These are phyloP conservation scores for Erodium maritimum DNA, from an alignment of 345 rosid species.

Conservation along the genomic window DNA sequence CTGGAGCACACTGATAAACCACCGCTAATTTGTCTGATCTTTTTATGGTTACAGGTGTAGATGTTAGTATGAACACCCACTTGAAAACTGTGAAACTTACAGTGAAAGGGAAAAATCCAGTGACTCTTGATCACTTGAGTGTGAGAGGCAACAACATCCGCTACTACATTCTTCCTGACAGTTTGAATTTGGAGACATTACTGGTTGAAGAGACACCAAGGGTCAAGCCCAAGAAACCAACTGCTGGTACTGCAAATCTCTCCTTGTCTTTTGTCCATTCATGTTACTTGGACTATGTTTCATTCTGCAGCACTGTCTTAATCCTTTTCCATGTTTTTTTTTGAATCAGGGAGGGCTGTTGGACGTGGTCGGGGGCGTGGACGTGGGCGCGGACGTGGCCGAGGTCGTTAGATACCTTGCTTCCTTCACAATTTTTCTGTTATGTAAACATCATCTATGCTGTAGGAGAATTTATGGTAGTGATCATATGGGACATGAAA, in stretches of 20 bases:
- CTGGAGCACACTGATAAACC: neutral
- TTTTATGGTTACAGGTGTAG: constrained; percentile 55
- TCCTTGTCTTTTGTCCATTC: neutral
- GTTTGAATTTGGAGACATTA: constrained; percentile 94
- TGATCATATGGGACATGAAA: neutral
- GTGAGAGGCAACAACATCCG: constrained; percentile 94
- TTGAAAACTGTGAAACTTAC: constrained; percentile 87
- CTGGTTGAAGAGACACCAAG: constrained; percentile 92
- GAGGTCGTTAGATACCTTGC: constrained; percentile 52
- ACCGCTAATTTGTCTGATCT: neutral
- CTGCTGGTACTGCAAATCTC: constrained; percentile 48
- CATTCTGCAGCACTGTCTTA: neutral
- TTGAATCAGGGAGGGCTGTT: constrained; percentile 53
- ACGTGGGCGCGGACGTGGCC: constrained; percentile 81
- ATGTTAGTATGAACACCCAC: constrained; percentile 97
- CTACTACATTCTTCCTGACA: constrained; percentile 94
- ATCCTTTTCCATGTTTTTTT: constrained; percentile 2
- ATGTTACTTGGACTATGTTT: neutral
- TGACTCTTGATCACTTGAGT: constrained; percentile 81
- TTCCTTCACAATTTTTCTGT: constrained; percentile 13
- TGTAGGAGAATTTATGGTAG: constrained; percentile 11
- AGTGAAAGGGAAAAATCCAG: constrained; percentile 84
- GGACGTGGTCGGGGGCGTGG: constrained; percentile 92
- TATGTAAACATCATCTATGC: constrained; percentile 20
- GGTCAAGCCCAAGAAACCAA: constrained; percentile 92